Percentiles rank a stretch among this genome's conserved stretches.
Evolutionary conservation across 1,139 yeast genomes (phyloP).

Genomic region (Hansenula lynferdii): DNA sequence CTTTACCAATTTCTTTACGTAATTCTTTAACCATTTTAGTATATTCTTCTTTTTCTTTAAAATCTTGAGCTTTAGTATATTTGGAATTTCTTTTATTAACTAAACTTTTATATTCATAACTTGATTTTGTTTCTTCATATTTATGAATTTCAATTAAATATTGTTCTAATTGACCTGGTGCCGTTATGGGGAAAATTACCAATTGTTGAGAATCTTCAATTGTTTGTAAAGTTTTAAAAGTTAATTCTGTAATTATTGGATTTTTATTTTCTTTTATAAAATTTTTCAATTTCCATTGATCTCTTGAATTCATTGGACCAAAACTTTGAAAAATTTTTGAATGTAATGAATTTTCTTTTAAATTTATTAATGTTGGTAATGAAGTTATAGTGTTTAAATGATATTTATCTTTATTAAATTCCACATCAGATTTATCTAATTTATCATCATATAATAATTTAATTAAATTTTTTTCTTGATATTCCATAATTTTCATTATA

Average conservation of each 20-base stretch:
- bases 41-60: conserved; percentile 40
- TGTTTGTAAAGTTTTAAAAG: conserved; percentile 30
- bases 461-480: conserved; percentile 40
- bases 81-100: conserved; percentile 38
- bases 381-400: conserved; percentile 50
- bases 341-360: conserved; percentile 50
- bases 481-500: conserved; percentile 34
- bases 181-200: conserved; percentile 34
- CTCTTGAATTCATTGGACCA: conserved; percentile 59
- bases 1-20: conserved; percentile 45
- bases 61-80: conserved; percentile 33
- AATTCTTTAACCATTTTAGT: conserved; percentile 41
- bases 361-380: conserved; percentile 54
- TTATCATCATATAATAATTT: conserved; percentile 32
- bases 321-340: conserved; percentile 53
- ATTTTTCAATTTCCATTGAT: conserved; percentile 37
- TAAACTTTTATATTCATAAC: conserved; percentile 17
- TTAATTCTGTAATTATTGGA: conserved; percentile 52
- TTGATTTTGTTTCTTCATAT: conserved; percentile 39
- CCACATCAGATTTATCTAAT: conserved; percentile 25
- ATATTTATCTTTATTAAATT: conserved; percentile 40
- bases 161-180: neutral
- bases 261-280: conserved; percentile 39
- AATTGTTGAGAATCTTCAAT: conserved; percentile 43
- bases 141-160: conserved; percentile 27